Base-by-base conservation (phyloP, 306 rosid genomes). In the Prunus armeniaca region DNA sequence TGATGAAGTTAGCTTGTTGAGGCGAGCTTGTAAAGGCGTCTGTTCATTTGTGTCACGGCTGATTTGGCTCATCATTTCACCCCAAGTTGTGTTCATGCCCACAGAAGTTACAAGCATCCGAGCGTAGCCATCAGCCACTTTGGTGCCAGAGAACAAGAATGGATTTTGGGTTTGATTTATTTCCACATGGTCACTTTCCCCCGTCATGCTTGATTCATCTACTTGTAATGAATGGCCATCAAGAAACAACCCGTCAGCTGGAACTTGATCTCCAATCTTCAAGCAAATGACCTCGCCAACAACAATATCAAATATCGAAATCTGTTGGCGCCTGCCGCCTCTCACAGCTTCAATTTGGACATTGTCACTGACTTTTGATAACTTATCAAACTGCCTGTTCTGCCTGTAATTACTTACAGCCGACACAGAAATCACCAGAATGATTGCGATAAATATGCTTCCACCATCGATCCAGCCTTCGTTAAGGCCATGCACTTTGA, bases 161-260 rank as follows among this genome's bases (percentile, higher is more conserved):
- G 89, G 91, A 51, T 81, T 71, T 0, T 61, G 41, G 13, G 34
- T 52, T 4, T 28, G 25, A 50, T 69, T 79, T 6, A 82, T 49
- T n/a, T 84, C 82, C 3, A 77, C 88, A 12, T 74, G 88, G 9
- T 82, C 85, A 11, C 88, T 81, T 64, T 87, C 90, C 19, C 88
- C 90, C 11, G 90, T 87, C 88, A 84, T 84, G 73, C 88, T 84
- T 3, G 90, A 84, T 61, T 87, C 90, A 6, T 87, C 90, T 2
- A 84, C 75, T 56, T 77, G 80, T 6, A 87, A 32, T 1, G 88
- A 84, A 18, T 84, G 78, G 1, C 90, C 90, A 0, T 68, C 73
- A 34, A 87, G 20, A 47, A 87, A 69, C 41, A 87, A 69, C 2
- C 90, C 90, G 68, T 87, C 90, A 0, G 88, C 87, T 6, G 87